These are phyloP conservation scores for Piper betle DNA, from an alignment of 164 flowering plant species.

Conservation along the genomic window DNA sequence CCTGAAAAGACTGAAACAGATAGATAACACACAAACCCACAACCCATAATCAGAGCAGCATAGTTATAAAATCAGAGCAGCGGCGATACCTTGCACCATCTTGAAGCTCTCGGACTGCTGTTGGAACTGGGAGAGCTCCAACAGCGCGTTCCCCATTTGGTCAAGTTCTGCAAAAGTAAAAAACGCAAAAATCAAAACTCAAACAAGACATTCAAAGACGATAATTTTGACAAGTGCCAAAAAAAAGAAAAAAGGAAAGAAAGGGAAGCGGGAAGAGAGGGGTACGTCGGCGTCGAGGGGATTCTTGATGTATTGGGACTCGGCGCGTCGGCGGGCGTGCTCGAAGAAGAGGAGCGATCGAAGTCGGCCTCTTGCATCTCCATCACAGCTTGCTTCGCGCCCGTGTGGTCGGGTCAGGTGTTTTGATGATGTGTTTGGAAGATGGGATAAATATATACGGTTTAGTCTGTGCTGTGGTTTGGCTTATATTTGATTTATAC, in stretches of 20 bases:
- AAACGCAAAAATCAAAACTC: not conserved
- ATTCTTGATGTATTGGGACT: constrained; percentile 36
- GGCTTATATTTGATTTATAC: too few species aligned
- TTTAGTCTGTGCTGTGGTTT: too few species aligned
- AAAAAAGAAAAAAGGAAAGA: not conserved
- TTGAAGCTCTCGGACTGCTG: constrained; percentile 31
- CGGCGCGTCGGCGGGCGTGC: constrained; percentile 59
- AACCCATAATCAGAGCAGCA: too few species aligned
- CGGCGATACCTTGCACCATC: constrained; percentile 45
- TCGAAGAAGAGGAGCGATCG: constrained; percentile 77
- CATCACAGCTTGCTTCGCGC: not conserved
- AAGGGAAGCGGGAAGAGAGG: constrained; percentile 4
- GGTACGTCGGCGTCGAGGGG: constrained; percentile 73
- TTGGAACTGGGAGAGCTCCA: constrained; percentile 71
- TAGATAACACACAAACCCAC: too few species aligned
- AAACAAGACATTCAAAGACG: not conserved
- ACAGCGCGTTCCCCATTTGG: constrained; percentile 75
- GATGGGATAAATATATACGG: too few species aligned
- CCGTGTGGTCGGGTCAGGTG: too few species aligned
- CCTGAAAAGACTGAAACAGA: too few species aligned
- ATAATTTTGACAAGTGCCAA: not conserved
- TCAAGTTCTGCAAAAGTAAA: constrained; percentile 43
- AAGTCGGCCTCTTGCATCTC: constrained; percentile 24
- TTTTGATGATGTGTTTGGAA: too few species aligned
- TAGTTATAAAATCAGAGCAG: too few species aligned